Evolutionary conservation across 2,329 filamentous ascomycete species (phyloP).

Genomic region (Fusarium sp.): DNA sequence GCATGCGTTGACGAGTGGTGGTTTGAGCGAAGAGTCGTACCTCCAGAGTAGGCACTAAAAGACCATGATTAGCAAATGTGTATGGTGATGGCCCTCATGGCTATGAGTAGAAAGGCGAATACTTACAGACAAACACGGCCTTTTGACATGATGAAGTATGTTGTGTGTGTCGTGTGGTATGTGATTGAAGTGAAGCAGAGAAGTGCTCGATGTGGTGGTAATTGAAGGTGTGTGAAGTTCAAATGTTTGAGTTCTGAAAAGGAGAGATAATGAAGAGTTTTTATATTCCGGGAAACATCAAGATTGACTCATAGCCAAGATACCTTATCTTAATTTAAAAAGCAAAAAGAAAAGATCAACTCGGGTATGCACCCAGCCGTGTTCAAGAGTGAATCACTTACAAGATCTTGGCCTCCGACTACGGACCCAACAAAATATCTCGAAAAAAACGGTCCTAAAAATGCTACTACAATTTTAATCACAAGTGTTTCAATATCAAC

Average conservation of each 20-base stretch:
- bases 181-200: background rate
- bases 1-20: background rate
- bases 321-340: background rate
- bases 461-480: background rate
- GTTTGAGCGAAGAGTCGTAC: slow-evolving; percentile 5
- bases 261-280: background rate
- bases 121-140: slow-evolving; percentile 38
- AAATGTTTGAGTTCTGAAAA: background rate
- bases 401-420: slow-evolving; percentile 23
- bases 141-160: slow-evolving; percentile 28
- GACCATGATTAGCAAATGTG: slow-evolving; percentile 5
- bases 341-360: background rate
- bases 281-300: background rate
- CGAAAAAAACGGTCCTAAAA: background rate
- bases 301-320: slow-evolving; percentile 13
- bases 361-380: background rate
- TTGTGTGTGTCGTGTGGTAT: background rate
- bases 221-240: background rate
- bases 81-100: background rate
- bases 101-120: background rate
- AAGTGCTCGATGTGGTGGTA: background rate
- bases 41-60: slow-evolving; percentile 34
- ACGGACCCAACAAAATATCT: background rate
- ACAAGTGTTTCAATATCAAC: background rate
- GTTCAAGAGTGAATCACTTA: slow-evolving; percentile 24